Base-by-base conservation (phyloP, 2,329 filamentous ascomycete genomes). In the Cryphonectria nitschkei region DNA sequence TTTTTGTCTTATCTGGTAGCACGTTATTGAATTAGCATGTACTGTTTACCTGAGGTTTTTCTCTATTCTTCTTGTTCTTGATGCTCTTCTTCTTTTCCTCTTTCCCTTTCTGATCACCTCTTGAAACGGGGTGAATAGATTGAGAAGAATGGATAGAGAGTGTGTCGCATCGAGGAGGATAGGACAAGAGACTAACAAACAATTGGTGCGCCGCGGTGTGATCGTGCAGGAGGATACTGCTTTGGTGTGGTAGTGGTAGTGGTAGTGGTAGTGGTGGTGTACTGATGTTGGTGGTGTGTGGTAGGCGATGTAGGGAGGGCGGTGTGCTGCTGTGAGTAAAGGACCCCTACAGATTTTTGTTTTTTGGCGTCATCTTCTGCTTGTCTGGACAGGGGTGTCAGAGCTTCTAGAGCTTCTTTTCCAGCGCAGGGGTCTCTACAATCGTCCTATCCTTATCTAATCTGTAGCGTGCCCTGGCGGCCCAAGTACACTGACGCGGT, bases 301-400 rank as follows among this genome's bases (percentile, higher is more conserved):
- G 26, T 16, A 26, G 29, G 39, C 34, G 34, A 41, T 46, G 54
- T n/a, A 58, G 32, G 13, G 26, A 8, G 8, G 63, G 37, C 67
- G 50, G 34, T 37, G 39, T 39, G 9, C 37, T 39, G 37, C 37
- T 39, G 37, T 39, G 9, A 50, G 54, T 11, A 26, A 46, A 54
- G 50, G 65, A 67, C 65, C 65, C 65, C 50, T 66, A 29, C 52
- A 66, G 29, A 60, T 34, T 60, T 60, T 60, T 60, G 46, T 50
- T 50, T 34, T 34, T 46, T 16, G 43, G 43, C 43, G 43, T 7
- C 56, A 13, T 14, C 14, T 29, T 7, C 13, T 7, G 11, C 26
- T 22, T 34, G 39, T 39, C 13, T 6, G 14, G 41, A 46, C n/a
- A 65, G 62, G 41, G 62, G 62, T 65, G 22, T n/a, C 26, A 19